Evolutionary conservation across 176 grass and related monocot species (phyloP), one percentile per base, ranked within the genome.

Genomic region (Cenchrus americanus): DNA sequence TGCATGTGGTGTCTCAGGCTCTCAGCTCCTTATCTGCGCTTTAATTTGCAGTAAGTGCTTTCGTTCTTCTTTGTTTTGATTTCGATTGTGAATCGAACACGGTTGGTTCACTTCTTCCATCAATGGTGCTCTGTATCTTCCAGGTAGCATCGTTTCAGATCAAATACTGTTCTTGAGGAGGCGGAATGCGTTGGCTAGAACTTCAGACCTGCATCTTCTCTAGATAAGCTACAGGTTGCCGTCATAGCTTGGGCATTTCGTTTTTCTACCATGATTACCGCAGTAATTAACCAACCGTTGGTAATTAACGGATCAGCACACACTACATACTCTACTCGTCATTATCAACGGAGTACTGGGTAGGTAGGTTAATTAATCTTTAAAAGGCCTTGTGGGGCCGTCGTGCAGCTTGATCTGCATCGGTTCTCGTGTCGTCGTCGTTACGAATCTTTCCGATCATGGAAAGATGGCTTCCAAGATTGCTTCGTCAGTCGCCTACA

Each of bases 381-480:
- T 43, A 2, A 55, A 2, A 55, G 48, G 50, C 14, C 51, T 44
- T 50, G 42, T 50, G 42, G 61, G 60, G 9, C 10, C 57, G 27
- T 8, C 6, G 19, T 19, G 7, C 8, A 51, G 78, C 30, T 32
- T 26, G 61, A 69, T 43, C 54, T 63, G 66, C 75, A 62, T 85
- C 24, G 13, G 43, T 51, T 70, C 54, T 67, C 24, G 40, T 74
- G 85, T 48, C 85, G 78, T 86, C 69, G 7, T 48, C 48, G 22
- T 69, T 80, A 87, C 50, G 78, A 59, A 81, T 87, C 85, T 75
- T 81, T 87, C 27, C 75, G 32, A 84, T 89, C 75, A 94, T 81
- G 83, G 82, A 91, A 77, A 87, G 79, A 86, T 88, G 75, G 71
- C 88, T 85, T 88, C 68, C n/a, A 86, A 93, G 85, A 73, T 87